phyloP scores from a whole-genome alignment of 1,284 basidiomycete genomes.

The Puccinia brachypodii region DNA sequence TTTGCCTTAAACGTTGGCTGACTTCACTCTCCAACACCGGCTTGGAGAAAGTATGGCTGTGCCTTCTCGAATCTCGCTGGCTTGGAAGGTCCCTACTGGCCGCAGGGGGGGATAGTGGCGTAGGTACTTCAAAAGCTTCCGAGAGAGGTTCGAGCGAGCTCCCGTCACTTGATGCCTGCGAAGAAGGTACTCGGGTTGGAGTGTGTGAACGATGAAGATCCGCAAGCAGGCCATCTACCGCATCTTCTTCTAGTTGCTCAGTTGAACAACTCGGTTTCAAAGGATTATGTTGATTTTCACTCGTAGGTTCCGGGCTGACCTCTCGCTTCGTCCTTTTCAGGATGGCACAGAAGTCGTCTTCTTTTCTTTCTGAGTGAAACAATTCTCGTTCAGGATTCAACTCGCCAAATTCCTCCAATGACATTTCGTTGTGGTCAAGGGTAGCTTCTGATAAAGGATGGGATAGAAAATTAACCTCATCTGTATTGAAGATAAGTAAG shows the following conservation, averaged over 20 bases:
- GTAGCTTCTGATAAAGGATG: constrained; percentile 4
- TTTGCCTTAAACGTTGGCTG: neutral
- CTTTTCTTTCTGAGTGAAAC: constrained; percentile 3
- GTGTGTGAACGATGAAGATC: constrained; percentile 17
- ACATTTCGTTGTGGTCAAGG: constrained; percentile 18
- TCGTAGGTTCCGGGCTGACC: neutral
- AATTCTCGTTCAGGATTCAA: constrained; percentile 12
- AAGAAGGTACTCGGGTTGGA: constrained; percentile 21
- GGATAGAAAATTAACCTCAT: constrained; percentile 13
- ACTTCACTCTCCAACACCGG: neutral
- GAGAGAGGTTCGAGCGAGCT: constrained; percentile 47
- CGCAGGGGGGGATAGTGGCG: constrained; percentile 24
- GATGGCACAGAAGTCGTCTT: constrained; percentile 1
- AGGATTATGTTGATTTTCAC: neutral
- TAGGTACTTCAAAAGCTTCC: constrained; percentile 45
- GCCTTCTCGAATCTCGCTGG: neutral
- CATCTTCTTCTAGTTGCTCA: constrained; percentile 1
- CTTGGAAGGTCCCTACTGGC: constrained; percentile 4
- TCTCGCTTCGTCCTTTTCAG: neutral
- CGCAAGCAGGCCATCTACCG: constrained; percentile 27
- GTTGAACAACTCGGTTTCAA: constrained; percentile 21
- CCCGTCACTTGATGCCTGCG: constrained; percentile 27
- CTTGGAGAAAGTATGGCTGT: constrained; percentile 14
- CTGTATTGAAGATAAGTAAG: constrained; percentile 21
- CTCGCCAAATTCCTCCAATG: constrained; percentile 3